Conservation (phyloP, 352 stramenopile species). For the Globisporangium cylindrosporum region DNA sequence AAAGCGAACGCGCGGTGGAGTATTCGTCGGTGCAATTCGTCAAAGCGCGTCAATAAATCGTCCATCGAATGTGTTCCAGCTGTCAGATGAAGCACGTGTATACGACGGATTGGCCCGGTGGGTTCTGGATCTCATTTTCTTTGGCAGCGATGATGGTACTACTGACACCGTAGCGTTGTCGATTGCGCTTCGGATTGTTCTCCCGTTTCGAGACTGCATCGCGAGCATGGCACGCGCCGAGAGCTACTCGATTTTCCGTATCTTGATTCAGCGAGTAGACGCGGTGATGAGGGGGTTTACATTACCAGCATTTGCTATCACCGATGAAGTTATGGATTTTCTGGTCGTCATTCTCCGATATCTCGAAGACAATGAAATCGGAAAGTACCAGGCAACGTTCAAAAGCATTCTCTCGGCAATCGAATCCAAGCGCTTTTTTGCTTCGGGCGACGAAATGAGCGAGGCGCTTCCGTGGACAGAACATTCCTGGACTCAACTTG, state of each 20-base stretch:
- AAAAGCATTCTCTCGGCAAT: slow-evolving; percentile 40
- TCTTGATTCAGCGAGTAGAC: slow-evolving; percentile 47
- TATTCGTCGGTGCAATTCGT: slow-evolving; percentile 8
- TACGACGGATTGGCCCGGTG: slow-evolving; percentile 38
- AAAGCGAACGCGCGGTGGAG: slow-evolving; percentile 14
- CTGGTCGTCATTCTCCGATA: slow-evolving; percentile 43
- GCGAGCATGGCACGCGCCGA: slow-evolving; percentile 31
- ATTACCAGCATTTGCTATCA: slow-evolving; percentile 24
- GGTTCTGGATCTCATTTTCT: slow-evolving; percentile 41
- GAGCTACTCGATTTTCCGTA: slow-evolving; percentile 35
- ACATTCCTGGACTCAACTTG: slow-evolving; percentile 9
- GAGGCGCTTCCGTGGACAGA: neutral
- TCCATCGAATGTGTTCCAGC: neutral
- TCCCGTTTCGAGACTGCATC: slow-evolving; percentile 50
- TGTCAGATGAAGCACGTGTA: slow-evolving; percentile 10
- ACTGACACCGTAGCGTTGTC: slow-evolving; percentile 32
- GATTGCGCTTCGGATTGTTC: slow-evolving; percentile 34
- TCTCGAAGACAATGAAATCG: slow-evolving; percentile 45
- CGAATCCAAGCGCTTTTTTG: slow-evolving; percentile 29
- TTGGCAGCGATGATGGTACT: slow-evolving; percentile 26
- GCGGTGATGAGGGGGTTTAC: slow-evolving; percentile 36
- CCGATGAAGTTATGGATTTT: slow-evolving; percentile 39
- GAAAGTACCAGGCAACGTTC: slow-evolving; percentile 38
- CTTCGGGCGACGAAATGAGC: slow-evolving; percentile 6
- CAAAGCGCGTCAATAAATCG: neutral